Conservation (phyloP, 208 protist genomes). For the Leishmania tarentolae region DNA sequence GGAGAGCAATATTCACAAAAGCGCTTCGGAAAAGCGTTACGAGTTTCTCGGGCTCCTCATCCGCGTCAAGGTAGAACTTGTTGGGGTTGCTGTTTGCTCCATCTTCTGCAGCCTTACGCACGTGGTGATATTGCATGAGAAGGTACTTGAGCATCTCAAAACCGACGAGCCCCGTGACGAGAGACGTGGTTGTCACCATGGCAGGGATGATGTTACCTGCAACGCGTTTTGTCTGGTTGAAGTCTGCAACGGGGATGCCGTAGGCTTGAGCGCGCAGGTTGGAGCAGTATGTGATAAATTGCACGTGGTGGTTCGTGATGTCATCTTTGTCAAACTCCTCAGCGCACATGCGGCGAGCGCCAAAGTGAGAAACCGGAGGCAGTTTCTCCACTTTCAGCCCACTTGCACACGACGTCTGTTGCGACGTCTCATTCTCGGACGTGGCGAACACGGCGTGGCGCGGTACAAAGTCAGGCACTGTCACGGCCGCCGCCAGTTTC, state of each 20-base stretch:
- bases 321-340: slow-evolving; percentile 96
- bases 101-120: slow-evolving; percentile 1
- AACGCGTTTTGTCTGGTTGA: slow-evolving; percentile 87
- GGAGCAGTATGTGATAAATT: slow-evolving; percentile 92
- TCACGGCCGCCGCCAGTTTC: slow-evolving; percentile 41
- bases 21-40: slow-evolving; percentile 91
- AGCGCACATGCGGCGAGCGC: slow-evolving; percentile 49
- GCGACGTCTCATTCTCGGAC: slow-evolving; percentile 70
- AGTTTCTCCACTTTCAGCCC: slow-evolving; percentile 52
- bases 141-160: slow-evolving; percentile 98
- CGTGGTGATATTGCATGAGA: slow-evolving; percentile 53
- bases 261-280: slow-evolving; percentile 95
- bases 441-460: slow-evolving; percentile 74
- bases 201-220: slow-evolving; percentile 99
- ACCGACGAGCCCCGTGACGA: slow-evolving; percentile 97
- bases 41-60: slow-evolving; percentile 48
- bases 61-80: slow-evolving; percentile 25
- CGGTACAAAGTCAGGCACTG: slow-evolving; percentile 65
- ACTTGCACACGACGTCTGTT: slow-evolving; percentile 29
- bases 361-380: slow-evolving; percentile 46
- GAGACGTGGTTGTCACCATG: slow-evolving; percentile 99
- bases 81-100: background rate
- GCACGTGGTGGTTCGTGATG: slow-evolving; percentile 92
- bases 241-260: slow-evolving; percentile 85
- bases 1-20: slow-evolving; percentile 98